Percentiles rank a stretch among this genome's conserved stretches.
Evolutionary conservation across 2,329 filamentous ascomycete species (phyloP).

Genomic region (Colletotrichum gloeosporioides): DNA sequence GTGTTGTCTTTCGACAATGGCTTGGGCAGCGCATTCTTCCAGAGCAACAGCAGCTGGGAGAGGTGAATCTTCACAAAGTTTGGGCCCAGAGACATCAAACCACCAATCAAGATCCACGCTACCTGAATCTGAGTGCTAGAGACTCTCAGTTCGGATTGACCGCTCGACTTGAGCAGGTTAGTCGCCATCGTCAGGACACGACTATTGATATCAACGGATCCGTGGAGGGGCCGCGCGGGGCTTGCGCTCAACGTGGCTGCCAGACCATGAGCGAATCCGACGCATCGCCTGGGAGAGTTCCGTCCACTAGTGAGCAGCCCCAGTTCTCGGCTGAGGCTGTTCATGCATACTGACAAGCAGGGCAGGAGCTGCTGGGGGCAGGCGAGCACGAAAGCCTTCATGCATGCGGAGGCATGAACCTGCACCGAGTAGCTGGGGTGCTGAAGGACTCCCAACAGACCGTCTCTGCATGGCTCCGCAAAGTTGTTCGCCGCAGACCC

Average conservation of each 20-base stretch:
- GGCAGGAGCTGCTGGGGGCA: slow-evolving; percentile 92
- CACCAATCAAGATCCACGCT: slow-evolving; percentile 96
- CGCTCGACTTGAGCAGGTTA: slow-evolving; percentile 88
- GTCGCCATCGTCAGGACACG: slow-evolving; percentile 91
- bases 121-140: slow-evolving; percentile 97
- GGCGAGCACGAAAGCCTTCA: slow-evolving; percentile 86
- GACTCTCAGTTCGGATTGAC: slow-evolving; percentile 86
- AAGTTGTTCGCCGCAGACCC: slow-evolving; percentile 83
- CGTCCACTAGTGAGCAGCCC: slow-evolving; percentile 76
- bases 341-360: slow-evolving; percentile 95
- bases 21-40: slow-evolving; percentile 97
- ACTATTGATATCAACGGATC: slow-evolving; percentile 94
- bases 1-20: slow-evolving; percentile 93
- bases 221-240: slow-evolving; percentile 85
- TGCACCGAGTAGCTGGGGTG: slow-evolving; percentile 98
- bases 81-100: slow-evolving; percentile 93
- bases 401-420: slow-evolving; percentile 83
- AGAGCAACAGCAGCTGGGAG: slow-evolving; percentile 88
- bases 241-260: slow-evolving; percentile 92
- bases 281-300: slow-evolving; percentile 81
- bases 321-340: slow-evolving; percentile 88
- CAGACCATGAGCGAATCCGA: slow-evolving; percentile 90
- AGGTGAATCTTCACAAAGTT: slow-evolving; percentile 99
- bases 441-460: slow-evolving; percentile 85
- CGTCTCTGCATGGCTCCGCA: slow-evolving; percentile 85